phyloP scores from a whole-genome alignment of 1,284 basidiomycete genomes.

The Trametes versicolor region DNA sequence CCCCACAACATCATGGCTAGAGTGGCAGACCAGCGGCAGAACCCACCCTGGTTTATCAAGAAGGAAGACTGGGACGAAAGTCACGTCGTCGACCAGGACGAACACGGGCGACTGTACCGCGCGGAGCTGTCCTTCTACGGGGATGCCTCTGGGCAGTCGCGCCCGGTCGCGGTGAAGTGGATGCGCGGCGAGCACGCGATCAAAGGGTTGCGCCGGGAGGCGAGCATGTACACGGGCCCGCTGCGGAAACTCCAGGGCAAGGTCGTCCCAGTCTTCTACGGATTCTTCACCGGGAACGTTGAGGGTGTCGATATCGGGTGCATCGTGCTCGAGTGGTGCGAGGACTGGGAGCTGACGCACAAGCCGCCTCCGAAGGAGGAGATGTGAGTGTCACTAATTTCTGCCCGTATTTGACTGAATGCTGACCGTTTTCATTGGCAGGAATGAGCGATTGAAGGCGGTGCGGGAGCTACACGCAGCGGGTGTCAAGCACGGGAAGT shows the following conservation, averaged over 20 bases:
- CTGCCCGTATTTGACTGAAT: neutral
- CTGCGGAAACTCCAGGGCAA: constrained; percentile 26
- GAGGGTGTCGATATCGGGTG: constrained; percentile 39
- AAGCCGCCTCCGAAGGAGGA: constrained; percentile 22
- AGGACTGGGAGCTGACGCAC: constrained; percentile 26
- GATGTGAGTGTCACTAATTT: constrained; percentile 18
- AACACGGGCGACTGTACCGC: constrained; percentile 27
- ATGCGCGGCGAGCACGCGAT: constrained; percentile 42
- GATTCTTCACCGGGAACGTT: constrained; percentile 24
- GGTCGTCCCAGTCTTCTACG: constrained; percentile 34
- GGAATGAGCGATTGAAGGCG: constrained; percentile 42
- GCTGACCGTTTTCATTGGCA: constrained; percentile 23
- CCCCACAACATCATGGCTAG: constrained; percentile 27
- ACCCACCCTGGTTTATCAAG: constrained; percentile 19
- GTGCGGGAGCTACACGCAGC: constrained; percentile 47
- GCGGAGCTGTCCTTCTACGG: constrained; percentile 19
- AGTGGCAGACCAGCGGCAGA: constrained; percentile 16
- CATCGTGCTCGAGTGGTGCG: constrained; percentile 52
- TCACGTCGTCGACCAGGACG: constrained; percentile 14
- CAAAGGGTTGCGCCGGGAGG: constrained; percentile 38
- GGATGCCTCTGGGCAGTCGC: neutral
- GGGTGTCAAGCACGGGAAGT: constrained; percentile 48
- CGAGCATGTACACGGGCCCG: constrained; percentile 29
- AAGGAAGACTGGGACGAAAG: constrained; percentile 21
- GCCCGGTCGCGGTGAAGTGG: constrained; percentile 35